Percentiles rank a stretch among this genome's conserved stretches.
Evolutionary conservation across 2,329 filamentous ascomycete species (phyloP).

Genomic region (Epichloe amarillans): DNA sequence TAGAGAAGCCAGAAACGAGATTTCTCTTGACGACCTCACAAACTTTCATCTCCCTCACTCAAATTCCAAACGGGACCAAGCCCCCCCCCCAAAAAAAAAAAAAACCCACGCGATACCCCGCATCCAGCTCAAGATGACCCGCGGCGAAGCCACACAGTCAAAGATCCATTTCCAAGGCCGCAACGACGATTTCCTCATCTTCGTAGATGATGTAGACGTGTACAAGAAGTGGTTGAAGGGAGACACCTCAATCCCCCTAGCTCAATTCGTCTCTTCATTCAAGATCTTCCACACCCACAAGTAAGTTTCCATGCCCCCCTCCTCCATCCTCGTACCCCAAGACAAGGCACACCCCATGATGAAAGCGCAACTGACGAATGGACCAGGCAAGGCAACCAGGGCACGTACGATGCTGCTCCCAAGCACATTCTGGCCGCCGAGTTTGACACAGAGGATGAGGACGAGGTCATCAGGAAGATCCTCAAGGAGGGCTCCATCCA

Average conservation of each 20-base stretch:
- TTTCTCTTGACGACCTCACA: neutral
- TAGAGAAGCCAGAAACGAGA: neutral
- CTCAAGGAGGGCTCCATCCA: conserved; percentile 62
- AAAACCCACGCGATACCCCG: neutral
- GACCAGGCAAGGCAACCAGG: conserved; percentile 70
- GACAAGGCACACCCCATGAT: neutral
- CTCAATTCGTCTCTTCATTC: conserved; percentile 76
- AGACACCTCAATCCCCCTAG: conserved; percentile 66
- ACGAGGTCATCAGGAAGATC: conserved; percentile 72
- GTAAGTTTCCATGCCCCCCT: conserved; percentile 45
- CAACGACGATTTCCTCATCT: conserved; percentile 45
- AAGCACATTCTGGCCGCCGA: conserved; percentile 67
- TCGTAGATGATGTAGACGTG: conserved; percentile 44
- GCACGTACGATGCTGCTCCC: conserved; percentile 62
- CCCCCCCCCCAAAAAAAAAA: no score
- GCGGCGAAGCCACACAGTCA: conserved; percentile 54
- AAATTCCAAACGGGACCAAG: neutral
- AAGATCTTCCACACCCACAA: conserved; percentile 83
- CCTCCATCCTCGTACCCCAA: neutral
- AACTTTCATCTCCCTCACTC: neutral
- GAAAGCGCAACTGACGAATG: neutral
- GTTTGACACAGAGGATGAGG: conserved; percentile 69
- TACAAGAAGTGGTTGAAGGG: conserved; percentile 64
- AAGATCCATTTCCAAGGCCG: conserved; percentile 80
- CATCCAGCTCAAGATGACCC: conserved; percentile 42